phyloP scores from a whole-genome alignment of 139 green algal genomes.

The Protoeuglena noctilucae region DNA sequence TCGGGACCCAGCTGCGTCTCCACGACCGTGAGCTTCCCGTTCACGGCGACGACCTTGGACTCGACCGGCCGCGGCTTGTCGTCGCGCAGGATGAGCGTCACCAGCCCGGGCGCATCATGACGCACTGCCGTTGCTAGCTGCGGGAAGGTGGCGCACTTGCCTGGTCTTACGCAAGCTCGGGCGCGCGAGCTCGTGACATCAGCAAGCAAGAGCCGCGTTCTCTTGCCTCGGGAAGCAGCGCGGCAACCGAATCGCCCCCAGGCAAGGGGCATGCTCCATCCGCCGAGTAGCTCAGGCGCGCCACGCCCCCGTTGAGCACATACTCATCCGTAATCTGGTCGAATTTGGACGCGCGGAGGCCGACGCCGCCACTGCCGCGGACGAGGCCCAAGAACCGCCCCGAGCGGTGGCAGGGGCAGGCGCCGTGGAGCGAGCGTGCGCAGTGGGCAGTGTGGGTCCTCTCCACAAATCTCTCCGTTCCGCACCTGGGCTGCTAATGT shows the following conservation, averaged over 20 bases:
- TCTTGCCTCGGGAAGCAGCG: background rate
- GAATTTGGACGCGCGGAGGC: background rate
- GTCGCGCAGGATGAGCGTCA: background rate
- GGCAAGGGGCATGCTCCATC: background rate
- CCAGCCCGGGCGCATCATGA: background rate
- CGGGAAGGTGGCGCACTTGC: no score
- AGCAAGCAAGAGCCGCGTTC: background rate
- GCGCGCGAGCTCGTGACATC: background rate
- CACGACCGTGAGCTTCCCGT: background rate
- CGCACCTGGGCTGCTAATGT: no score
- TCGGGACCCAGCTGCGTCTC: background rate
- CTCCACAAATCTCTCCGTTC: background rate
- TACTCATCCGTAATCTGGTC: no score
- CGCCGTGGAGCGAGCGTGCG: background rate
- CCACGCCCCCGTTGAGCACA: no score
- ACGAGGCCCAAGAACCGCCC: background rate
- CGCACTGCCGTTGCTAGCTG: no score
- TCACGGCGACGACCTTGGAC: background rate
- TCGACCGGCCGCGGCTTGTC: background rate
- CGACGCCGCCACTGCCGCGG: background rate
- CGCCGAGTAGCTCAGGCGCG: no score
- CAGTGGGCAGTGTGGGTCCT: background rate
- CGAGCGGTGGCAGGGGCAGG: background rate
- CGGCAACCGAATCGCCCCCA: background rate
- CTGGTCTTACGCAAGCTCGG: no score